Conservation (phyloP, 1,284 basidiomycete species). For the Cryptococcus amylolentus region DNA sequence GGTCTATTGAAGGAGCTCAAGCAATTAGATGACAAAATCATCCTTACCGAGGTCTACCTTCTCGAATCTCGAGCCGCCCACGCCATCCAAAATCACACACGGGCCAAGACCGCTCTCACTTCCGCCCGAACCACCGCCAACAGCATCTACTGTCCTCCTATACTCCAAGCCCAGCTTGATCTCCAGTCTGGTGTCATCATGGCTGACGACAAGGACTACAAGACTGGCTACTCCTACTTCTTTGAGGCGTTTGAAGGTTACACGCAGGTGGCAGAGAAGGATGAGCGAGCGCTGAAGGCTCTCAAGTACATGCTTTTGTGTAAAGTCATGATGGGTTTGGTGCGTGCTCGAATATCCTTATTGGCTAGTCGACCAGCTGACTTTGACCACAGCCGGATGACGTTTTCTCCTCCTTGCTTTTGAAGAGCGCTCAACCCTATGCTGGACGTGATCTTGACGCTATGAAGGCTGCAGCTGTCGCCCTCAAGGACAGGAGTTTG, state of each 20-base stretch:
- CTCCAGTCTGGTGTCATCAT: conserved; percentile 89
- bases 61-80: conserved; percentile 89
- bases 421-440: conserved; percentile 85
- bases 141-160: conserved; percentile 94
- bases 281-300: conserved; percentile 64
- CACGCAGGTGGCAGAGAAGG: conserved; percentile 55
- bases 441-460: conserved; percentile 78
- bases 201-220: conserved; percentile 97
- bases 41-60: conserved; percentile 92
- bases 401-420: conserved; percentile 74
- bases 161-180: conserved; percentile 86
- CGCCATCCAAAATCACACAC: conserved; percentile 84
- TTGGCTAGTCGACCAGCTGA: background rate
- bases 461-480: conserved; percentile 89
- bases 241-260: conserved; percentile 95
- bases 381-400: conserved; percentile 71
- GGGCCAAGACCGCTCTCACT: conserved; percentile 93
- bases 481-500: conserved; percentile 86
- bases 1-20: conserved; percentile 83
- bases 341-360: conserved; percentile 48
- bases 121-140: conserved; percentile 92
- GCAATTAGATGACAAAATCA: conserved; percentile 94
- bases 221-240: conserved; percentile 95
- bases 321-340: conserved; percentile 95
- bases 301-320: conserved; percentile 98